Base-by-base conservation (phyloP, 164 flowering plant species). In the Brasenia schreberi region DNA sequence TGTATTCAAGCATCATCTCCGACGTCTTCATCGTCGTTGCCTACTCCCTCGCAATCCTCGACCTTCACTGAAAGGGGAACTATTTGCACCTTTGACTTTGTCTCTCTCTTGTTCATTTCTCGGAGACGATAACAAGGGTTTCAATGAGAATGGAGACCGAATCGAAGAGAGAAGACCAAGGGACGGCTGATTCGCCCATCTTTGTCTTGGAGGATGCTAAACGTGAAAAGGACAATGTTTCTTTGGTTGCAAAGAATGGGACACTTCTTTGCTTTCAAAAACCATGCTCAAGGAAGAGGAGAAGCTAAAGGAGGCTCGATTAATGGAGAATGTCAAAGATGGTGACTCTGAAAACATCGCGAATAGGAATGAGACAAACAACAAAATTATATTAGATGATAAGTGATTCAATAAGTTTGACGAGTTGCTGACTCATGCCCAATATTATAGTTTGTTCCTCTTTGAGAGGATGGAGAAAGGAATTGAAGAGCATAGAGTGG, bases 381-480 rank as follows among this genome's bases (percentile, higher is more conserved):
- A 61, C 16, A 16, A 0, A 9, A 49, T 9, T 49, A 16, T 16
- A 16, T 49, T 49, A 14, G 72, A 84, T 69, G 89, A 85, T 19
- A 65, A 65, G 17, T 88, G 88, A 71, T 90, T 83, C 68, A 81
- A 75, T 62, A 89, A 85, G 76, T 65, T 95, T 74, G 97, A 92
- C 61, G 97, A 90, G 80, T 92, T 95, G 64, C 74, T 92, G 16
- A 87, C 92, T 0, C 94, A 85, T 71, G 88, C 97, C 0, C 84
- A 90, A 74, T 67, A 87, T 18, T 95, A 88, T 76, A 77, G 97
- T 0, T 81, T 89, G 73, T 95, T 95, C 70, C 70, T 95, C 66
- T 78, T 90, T 71, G 97, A 95, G 76, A 87, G 92, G 61, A 95
- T 95, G 97, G 92, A 92, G 99, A 83, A 80, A 81, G 88, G 76